phyloP scores from a whole-genome alignment of 352 stramenopile species.

The Globisporangium cederbergense region DNA sequence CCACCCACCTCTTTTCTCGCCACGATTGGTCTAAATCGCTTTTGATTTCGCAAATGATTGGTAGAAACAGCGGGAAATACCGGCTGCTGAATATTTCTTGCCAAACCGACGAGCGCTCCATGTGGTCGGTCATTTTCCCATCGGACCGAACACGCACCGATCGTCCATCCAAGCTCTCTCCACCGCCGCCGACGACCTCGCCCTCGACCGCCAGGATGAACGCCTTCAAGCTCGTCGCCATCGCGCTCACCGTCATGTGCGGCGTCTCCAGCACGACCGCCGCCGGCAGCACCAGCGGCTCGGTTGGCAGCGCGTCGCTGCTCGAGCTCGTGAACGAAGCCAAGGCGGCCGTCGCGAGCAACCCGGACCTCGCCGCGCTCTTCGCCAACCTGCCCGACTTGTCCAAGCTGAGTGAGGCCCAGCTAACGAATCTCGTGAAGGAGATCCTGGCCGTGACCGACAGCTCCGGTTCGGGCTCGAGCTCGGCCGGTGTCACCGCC shows the following conservation, averaged over 20 bases:
- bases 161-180: neutral
- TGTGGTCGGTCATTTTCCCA: neutral
- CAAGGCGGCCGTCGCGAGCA: conserved; percentile 8
- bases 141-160: conserved; percentile 3
- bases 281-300: neutral
- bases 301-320: conserved; percentile 10
- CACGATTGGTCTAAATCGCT: conserved; percentile 1
- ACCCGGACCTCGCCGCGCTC: conserved; percentile 16
- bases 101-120: neutral
- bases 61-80: neutral
- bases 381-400: conserved; percentile 12
- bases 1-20: neutral
- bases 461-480: conserved; percentile 4
- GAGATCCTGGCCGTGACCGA: conserved; percentile 6
- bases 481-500: neutral
- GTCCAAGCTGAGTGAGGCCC: conserved; percentile 9
- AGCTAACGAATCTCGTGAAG: conserved; percentile 10
- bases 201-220: conserved; percentile 11
- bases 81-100: conserved; percentile 4
- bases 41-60: neutral
- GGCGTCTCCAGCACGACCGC: neutral
- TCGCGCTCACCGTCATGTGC: conserved; percentile 11
- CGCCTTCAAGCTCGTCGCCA: conserved; percentile 13
- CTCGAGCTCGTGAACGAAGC: conserved; percentile 15
- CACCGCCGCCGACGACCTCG: neutral